These are phyloP conservation scores for Austropuccinia psidii DNA, from an alignment of 1,284 basidiomycete genomes.

Conservation along the genomic window DNA sequence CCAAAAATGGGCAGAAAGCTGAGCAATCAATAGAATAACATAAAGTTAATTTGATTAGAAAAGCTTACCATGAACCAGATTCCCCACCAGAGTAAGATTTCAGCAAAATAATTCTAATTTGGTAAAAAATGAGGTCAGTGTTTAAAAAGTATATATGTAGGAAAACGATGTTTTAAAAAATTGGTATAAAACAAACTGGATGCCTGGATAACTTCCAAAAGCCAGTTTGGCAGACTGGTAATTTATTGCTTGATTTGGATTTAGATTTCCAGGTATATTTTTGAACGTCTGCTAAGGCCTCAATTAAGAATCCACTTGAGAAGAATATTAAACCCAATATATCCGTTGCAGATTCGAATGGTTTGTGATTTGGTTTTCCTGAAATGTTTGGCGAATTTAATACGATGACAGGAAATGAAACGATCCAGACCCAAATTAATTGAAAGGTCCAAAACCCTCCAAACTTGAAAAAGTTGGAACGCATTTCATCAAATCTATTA, in stretches of 20 bases:
- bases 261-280: slow-evolving; percentile 48
- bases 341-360: slow-evolving; percentile 60
- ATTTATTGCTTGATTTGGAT: neutral
- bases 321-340: slow-evolving; percentile 64
- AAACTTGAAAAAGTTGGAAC: slow-evolving; percentile 62
- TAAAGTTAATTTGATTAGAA: neutral
- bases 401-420: slow-evolving; percentile 59
- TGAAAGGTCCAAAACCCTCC: slow-evolving; percentile 54
- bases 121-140: neutral
- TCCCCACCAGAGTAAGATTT: slow-evolving; percentile 32
- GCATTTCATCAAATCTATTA: slow-evolving; percentile 60
- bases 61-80: slow-evolving; percentile 32
- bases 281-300: slow-evolving; percentile 59
- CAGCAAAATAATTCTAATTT: slow-evolving; percentile 23
- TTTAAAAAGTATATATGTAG: neutral
- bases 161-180: neutral
- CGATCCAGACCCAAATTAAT: slow-evolving; percentile 59
- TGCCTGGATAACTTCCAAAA: slow-evolving; percentile 28
- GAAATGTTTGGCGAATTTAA: slow-evolving; percentile 63
- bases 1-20: neutral
- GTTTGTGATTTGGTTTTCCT: slow-evolving; percentile 49
- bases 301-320: slow-evolving; percentile 58
- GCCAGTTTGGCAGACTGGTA: slow-evolving; percentile 1
- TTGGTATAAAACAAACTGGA: slow-evolving; percentile 2
- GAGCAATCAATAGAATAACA: too few relatives aligned